These are phyloP conservation scores for Lepidium africanum DNA, from an alignment of 345 rosid species.

Conservation along the genomic window DNA sequence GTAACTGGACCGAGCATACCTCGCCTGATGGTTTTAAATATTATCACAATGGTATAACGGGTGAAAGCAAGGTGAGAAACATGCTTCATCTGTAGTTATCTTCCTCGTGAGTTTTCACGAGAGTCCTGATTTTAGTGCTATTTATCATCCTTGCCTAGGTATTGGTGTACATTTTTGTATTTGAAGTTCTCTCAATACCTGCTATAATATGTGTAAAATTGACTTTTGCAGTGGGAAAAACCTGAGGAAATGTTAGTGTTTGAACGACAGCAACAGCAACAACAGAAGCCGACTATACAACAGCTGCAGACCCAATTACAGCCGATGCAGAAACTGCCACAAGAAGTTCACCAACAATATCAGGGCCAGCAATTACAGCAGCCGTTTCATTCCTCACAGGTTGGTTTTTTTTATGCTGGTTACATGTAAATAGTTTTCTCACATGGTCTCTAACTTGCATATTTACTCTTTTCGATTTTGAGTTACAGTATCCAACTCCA, in stretches of 20 bases:
- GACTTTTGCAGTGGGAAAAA: conserved; percentile 74
- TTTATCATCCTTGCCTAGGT: background rate
- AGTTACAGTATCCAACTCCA: conserved; percentile 50
- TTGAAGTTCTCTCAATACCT: background rate
- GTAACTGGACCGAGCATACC: conserved; percentile 94
- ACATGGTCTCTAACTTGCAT: conserved; percentile 22
- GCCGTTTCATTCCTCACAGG: conserved; percentile 44
- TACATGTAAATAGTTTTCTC: background rate
- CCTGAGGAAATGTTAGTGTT: conserved; percentile 73
- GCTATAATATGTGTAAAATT: conserved; percentile 4
- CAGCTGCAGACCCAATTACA: conserved; percentile 49
- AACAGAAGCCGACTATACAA: conserved; percentile 43
- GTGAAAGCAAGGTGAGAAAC: conserved; percentile 81
- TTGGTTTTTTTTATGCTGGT: conserved; percentile 28
- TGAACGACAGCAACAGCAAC: conserved; percentile 59
- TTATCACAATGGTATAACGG: conserved; percentile 71
- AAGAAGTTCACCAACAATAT: conserved; percentile 58
- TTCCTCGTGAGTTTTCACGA: background rate
- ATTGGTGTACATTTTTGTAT: background rate
- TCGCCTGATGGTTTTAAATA: conserved; percentile 97
- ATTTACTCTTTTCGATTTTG: conserved; percentile 13
- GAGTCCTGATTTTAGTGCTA: background rate
- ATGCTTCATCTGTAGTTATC: background rate
- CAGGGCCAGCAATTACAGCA: conserved; percentile 56
- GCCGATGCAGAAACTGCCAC: conserved; percentile 50